Evolutionary conservation across 257 asterid genomes (phyloP).

Genomic region (Echites panduratus): DNA sequence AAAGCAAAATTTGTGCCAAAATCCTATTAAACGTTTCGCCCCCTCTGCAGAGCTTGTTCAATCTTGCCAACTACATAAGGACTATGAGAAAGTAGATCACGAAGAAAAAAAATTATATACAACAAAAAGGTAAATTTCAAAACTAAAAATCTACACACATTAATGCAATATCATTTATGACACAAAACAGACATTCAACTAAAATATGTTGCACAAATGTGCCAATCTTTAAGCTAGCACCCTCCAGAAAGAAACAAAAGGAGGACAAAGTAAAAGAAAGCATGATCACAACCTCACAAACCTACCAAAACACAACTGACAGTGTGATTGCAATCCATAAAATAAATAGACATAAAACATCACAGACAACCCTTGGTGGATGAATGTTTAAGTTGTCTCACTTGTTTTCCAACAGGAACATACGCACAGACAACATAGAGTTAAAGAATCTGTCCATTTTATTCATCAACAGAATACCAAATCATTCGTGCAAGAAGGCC

Average conservation of each 20-base stretch:
- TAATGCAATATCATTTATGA: too few species aligned
- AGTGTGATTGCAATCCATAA: background rate
- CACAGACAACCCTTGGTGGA: background rate
- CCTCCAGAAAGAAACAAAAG: background rate
- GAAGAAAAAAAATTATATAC: background rate
- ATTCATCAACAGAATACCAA: too few species aligned
- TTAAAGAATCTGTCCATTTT: too few species aligned
- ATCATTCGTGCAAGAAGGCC: too few species aligned
- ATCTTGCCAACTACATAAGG: background rate
- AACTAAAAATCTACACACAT: background rate
- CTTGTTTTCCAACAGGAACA: background rate
- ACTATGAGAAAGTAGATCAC: background rate
- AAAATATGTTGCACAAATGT: background rate
- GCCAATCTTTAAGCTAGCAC: background rate
- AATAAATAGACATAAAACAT: background rate
- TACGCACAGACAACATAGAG: background rate
- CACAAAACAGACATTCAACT: background rate
- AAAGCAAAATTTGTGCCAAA: background rate
- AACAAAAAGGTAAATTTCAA: background rate
- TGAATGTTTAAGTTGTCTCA: background rate
- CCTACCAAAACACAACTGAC: background rate
- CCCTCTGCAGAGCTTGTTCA: background rate
- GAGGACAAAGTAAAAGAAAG: background rate
- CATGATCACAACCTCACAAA: background rate
- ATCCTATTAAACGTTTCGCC: background rate